Evolutionary conservation across 2,329 filamentous ascomycete genomes (phyloP).

Genomic region (Phialophora chinensis): DNA sequence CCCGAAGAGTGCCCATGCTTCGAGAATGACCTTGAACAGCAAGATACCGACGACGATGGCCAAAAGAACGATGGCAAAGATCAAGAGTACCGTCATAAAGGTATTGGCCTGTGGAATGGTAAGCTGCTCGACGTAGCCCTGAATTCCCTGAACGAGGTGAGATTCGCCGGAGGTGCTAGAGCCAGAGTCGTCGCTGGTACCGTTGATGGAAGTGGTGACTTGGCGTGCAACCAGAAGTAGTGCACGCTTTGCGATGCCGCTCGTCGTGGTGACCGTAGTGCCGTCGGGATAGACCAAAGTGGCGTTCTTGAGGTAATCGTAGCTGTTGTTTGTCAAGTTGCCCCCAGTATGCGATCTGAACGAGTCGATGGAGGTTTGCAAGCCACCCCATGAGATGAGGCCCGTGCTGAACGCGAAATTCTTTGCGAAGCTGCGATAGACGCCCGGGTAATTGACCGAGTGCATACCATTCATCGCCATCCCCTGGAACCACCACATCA

Average conservation of each 20-base stretch:
- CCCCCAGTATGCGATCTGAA: conserved; percentile 84
- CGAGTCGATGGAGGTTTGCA: conserved; percentile 82
- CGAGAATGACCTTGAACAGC: conserved; percentile 87
- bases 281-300: conserved; percentile 74
- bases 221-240: conserved; percentile 63
- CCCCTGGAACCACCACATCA: conserved; percentile 88
- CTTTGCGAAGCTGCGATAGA: conserved; percentile 87
- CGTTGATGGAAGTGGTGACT: conserved; percentile 49
- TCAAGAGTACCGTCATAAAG: conserved; percentile 91
- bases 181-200: conserved; percentile 39
- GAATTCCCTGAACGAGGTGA: conserved; percentile 72
- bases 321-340: conserved; percentile 80
- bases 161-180: conserved; percentile 53
- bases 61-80: conserved; percentile 86
- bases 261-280: conserved; percentile 54
- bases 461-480: conserved; percentile 97
- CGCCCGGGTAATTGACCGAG: conserved; percentile 81
- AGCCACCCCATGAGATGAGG: conserved; percentile 77
- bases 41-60: conserved; percentile 84
- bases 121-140: conserved; percentile 82
- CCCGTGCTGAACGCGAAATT: conserved; percentile 94
- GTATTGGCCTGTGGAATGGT: conserved; percentile 86
- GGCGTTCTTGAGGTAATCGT: conserved; percentile 73
- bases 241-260: conserved; percentile 61
- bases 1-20: conserved; percentile 88